A percentile compares a stretch with the other conserved stretches of the same genome.
Conservation (phyloP, 495 filamentous ascomycete species). For the Hypoxylon fragiforme region DNA sequence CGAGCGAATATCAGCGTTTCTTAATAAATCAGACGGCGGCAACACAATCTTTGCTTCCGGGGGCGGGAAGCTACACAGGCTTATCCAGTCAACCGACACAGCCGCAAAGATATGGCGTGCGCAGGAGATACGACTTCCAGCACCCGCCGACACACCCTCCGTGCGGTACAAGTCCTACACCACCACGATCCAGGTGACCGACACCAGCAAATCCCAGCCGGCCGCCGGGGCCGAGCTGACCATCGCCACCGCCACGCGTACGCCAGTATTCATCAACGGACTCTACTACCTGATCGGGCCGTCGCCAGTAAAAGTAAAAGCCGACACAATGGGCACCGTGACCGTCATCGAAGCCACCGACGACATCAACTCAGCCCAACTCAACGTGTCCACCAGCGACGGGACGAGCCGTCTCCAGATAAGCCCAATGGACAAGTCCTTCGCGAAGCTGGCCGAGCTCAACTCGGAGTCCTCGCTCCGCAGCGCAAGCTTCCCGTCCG, state of each 20-base stretch:
- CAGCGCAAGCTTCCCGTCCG: background rate
- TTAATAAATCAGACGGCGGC: slow-evolving; percentile 5
- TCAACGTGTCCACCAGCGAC: no score
- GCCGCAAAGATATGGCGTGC: slow-evolving; percentile 5
- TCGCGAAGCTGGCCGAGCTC: slow-evolving; percentile 7
- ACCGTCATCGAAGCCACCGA: background rate
- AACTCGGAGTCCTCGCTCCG: background rate
- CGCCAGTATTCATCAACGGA: slow-evolving; percentile 9
- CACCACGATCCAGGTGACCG: slow-evolving; percentile 6
- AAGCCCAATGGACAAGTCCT: slow-evolving; percentile 6
- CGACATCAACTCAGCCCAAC: slow-evolving; percentile 1
- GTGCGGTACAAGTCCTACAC: slow-evolving; percentile 7
- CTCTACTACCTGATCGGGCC: slow-evolving; percentile 2
- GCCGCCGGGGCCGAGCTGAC: background rate
- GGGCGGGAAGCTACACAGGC: slow-evolving; percentile 1
- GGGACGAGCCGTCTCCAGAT: background rate
- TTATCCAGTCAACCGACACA: slow-evolving; percentile 4
- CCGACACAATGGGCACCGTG: background rate
- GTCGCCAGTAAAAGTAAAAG: background rate
- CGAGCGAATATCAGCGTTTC: slow-evolving; percentile 4
- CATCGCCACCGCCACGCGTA: background rate
- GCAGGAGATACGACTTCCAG: background rate
- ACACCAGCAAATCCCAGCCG: background rate
- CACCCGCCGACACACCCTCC: background rate
- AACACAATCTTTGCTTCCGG: slow-evolving; percentile 10